A percentile compares a stretch with the other conserved stretches of the same genome.
These are phyloP conservation scores for Falciphora oryzae DNA, from an alignment of 2,329 filamentous ascomycete species.

Conservation along the genomic window DNA sequence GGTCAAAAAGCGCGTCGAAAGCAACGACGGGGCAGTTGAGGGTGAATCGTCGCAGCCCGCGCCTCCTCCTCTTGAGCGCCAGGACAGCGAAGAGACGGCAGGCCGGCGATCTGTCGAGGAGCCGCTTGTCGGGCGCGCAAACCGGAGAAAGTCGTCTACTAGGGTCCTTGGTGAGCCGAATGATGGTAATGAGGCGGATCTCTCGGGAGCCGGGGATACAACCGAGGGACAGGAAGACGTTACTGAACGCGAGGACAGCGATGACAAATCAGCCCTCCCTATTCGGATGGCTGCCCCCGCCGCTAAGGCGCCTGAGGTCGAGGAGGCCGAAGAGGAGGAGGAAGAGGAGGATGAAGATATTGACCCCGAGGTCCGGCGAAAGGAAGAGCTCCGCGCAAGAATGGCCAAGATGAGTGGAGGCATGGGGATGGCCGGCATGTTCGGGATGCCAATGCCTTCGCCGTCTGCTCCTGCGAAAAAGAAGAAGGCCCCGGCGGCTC, in stretches of 20 bases:
- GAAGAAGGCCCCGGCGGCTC: conserved; percentile 40
- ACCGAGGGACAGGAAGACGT: conserved; percentile 55
- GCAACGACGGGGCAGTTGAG: conserved; percentile 30
- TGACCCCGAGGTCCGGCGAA: conserved; percentile 79
- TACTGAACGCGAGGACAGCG: conserved; percentile 69
- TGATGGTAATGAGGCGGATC: conserved; percentile 60
- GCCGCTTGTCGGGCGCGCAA: conserved; percentile 29
- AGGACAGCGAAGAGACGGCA: conserved; percentile 40
- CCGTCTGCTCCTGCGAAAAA: conserved; percentile 46
- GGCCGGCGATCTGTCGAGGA: conserved; percentile 49
- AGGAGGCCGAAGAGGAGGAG: conserved; percentile 53
- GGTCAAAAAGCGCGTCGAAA: conserved; percentile 61
- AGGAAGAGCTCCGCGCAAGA: conserved; percentile 82
- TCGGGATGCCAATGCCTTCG: conserved; percentile 63
- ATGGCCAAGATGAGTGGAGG: conserved; percentile 99
- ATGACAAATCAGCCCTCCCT: conserved; percentile 46
- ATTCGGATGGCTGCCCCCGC: conserved; percentile 27
- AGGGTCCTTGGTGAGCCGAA: conserved; percentile 39
- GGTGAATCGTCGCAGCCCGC: conserved; percentile 30
- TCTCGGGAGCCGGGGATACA: conserved; percentile 59
- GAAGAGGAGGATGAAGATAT: conserved; percentile 80
- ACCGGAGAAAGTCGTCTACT: conserved; percentile 46
- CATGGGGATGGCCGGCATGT: conserved; percentile 95
- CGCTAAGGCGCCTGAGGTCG: conserved; percentile 32
- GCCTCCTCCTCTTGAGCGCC: conserved; percentile 36